phyloP scores from a whole-genome alignment of 768 basidiomycete species.

The Hortiboletus campestris region DNA sequence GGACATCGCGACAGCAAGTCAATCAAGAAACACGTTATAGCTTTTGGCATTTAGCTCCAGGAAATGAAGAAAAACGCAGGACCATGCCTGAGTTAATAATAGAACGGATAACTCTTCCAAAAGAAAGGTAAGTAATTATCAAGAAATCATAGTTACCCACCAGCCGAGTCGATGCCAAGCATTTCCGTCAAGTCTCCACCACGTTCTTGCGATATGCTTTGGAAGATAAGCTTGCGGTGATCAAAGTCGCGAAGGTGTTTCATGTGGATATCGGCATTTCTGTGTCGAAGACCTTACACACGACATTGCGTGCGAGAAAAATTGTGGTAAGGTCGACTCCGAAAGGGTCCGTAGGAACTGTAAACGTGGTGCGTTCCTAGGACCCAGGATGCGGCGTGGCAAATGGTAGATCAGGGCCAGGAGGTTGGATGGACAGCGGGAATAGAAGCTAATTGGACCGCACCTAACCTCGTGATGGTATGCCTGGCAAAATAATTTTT shows the following conservation, averaged over 20 bases:
- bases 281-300: neutral
- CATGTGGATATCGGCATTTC: neutral
- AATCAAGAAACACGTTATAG: neutral
- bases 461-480: neutral
- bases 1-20: neutral
- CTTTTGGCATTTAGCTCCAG: neutral
- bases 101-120: neutral
- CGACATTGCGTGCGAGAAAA: neutral
- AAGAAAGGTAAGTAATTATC: too few species aligned
- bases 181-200: neutral
- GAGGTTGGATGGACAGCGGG: neutral
- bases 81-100: neutral
- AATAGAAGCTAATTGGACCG: neutral
- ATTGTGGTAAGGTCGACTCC: neutral
- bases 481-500: neutral
- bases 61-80: neutral
- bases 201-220: neutral
- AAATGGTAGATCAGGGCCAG: neutral
- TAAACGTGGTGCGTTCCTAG: neutral
- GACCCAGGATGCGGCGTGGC: neutral
- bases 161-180: neutral
- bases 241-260: conserved; percentile 4
- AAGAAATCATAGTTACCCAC: neutral
- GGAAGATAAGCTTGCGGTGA: neutral
- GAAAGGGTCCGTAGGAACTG: neutral